Conservation (phyloP, 257 asterid genomes). For the Solanum pennellii region DNA sequence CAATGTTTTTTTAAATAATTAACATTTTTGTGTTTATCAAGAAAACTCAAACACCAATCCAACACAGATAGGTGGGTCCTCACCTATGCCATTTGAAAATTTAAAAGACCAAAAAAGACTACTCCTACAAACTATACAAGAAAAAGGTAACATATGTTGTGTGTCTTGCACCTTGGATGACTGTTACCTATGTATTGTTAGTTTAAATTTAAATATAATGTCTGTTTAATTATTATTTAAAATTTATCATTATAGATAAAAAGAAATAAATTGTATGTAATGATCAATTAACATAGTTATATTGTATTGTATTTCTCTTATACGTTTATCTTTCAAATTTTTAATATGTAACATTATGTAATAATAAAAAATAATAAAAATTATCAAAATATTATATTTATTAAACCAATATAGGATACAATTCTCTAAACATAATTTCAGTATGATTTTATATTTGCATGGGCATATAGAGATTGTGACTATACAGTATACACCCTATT, state of each 20-base stretch:
- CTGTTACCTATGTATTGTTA: too few species aligned
- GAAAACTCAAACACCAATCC: slow-evolving; percentile 15
- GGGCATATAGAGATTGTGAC: slow-evolving; percentile 38
- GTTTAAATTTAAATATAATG: too few species aligned
- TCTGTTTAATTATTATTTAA: too few species aligned
- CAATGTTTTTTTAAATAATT: background rate
- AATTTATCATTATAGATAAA: too few species aligned
- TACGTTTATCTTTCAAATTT: too few species aligned
- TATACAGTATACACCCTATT: slow-evolving; percentile 7
- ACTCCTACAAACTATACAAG: slow-evolving; percentile 30
- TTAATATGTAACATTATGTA: too few species aligned
- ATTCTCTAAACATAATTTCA: too few species aligned
- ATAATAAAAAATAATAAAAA: too few species aligned
- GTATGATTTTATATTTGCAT: slow-evolving; percentile 26
- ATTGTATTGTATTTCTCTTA: too few species aligned
- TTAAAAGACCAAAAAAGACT: slow-evolving; percentile 19
- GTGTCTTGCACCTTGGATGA: background rate
- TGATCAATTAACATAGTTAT: too few species aligned
- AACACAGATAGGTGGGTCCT: slow-evolving; percentile 11
- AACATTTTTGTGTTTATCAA: background rate
- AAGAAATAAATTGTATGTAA: too few species aligned
- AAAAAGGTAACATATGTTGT: slow-evolving; percentile 30
- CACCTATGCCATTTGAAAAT: slow-evolving; percentile 6
- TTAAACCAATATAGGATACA: too few species aligned
- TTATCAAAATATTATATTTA: background rate